A percentile compares a stretch with the other conserved stretches of the same genome.
phyloP scores from a whole-genome alignment of 257 asterid species.

The Echium plantagineum region DNA sequence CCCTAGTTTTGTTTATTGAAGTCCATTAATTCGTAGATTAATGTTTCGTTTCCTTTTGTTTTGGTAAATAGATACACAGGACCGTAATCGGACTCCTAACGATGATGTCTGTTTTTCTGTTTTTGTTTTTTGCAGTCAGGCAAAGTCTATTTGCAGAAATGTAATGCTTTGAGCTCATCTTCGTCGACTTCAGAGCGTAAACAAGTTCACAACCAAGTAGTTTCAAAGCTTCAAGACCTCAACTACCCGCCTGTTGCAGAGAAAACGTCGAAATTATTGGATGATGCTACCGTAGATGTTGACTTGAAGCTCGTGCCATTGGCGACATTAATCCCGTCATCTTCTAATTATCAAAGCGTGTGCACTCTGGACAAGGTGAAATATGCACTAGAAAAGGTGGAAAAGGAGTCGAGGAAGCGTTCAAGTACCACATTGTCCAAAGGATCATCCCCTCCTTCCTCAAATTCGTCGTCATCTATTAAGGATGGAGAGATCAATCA shows the following conservation, averaged over 20 bases:
- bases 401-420: conserved; percentile 53
- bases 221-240: conserved; percentile 54
- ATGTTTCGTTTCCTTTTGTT: background rate
- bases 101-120: background rate
- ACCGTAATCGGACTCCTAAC: background rate
- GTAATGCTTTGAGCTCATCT: conserved; percentile 41
- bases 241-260: conserved; percentile 59
- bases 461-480: conserved; percentile 54
- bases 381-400: conserved; percentile 71
- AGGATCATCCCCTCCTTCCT: conserved; percentile 43
- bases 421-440: conserved; percentile 40
- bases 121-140: conserved; percentile 55
- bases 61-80: too few relatives aligned
- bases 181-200: conserved; percentile 34
- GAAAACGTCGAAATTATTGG: conserved; percentile 31
- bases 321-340: conserved; percentile 15
- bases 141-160: conserved; percentile 62
- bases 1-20: background rate
- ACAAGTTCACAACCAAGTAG: conserved; percentile 7
- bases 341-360: conserved; percentile 46
- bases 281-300: conserved; percentile 29
- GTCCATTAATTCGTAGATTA: background rate
- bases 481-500: conserved; percentile 34
- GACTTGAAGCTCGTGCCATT: conserved; percentile 43
- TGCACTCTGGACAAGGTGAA: conserved; percentile 88